Conservation (phyloP, 2,329 filamentous ascomycete species). For the Exophiala mesophila region DNA sequence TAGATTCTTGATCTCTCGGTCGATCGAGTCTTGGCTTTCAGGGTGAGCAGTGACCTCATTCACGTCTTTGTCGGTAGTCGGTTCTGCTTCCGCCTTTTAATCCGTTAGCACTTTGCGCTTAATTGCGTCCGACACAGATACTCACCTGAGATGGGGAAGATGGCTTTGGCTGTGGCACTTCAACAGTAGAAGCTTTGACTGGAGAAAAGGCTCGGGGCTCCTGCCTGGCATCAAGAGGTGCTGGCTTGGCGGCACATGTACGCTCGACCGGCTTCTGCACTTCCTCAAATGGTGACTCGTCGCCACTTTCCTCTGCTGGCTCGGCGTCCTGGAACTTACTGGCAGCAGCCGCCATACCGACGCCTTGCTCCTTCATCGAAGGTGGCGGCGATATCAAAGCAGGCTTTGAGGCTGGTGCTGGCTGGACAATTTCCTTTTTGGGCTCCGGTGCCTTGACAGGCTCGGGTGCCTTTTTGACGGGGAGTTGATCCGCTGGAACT, state of each 20-base stretch:
- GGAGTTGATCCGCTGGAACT: conserved; percentile 57
- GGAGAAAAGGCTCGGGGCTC: conserved; percentile 13
- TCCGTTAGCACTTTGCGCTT: conserved; percentile 1
- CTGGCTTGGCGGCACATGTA: conserved; percentile 19
- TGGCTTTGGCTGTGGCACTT: conserved; percentile 8
- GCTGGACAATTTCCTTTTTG: conserved; percentile 42
- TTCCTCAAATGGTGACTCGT: conserved; percentile 81
- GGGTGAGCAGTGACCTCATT: conserved; percentile 8
- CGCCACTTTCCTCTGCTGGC: conserved; percentile 56
- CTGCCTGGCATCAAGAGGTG: conserved; percentile 13
- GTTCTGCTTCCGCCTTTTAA: conserved; percentile 6
- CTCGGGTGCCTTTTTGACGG: conserved; percentile 40
- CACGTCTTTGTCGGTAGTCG: neutral
- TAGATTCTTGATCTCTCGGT: conserved; percentile 26
- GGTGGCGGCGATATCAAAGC: conserved; percentile 53
- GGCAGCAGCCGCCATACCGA: conserved; percentile 78
- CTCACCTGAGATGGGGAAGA: conserved; percentile 11
- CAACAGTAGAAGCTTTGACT: conserved; percentile 14
- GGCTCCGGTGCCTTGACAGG: conserved; percentile 42
- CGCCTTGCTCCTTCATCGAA: conserved; percentile 77
- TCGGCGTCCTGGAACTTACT: conserved; percentile 77
- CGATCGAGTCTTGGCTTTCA: conserved; percentile 11
- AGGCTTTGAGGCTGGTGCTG: conserved; percentile 31
- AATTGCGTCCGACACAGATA: neutral
- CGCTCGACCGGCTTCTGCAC: conserved; percentile 65